Conservation (phyloP, 345 rosid species). For the Carallia brachiata region DNA sequence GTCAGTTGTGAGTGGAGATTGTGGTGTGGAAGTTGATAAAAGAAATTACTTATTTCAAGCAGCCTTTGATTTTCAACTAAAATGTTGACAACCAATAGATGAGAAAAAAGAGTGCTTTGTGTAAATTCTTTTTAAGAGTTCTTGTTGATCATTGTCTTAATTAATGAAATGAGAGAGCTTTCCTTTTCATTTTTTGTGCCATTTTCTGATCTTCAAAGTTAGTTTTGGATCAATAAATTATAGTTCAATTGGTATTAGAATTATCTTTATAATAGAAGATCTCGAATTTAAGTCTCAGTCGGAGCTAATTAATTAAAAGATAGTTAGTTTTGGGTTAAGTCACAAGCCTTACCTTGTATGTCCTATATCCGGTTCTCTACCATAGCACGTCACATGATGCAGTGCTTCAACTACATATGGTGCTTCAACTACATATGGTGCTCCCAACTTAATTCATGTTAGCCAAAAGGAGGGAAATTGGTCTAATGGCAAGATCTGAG, state of each 20-base stretch:
- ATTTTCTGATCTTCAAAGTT: not conserved
- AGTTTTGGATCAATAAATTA: too few relatives aligned
- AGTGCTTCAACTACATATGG: too few relatives aligned
- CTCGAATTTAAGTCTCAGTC: too few relatives aligned
- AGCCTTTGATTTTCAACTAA: not conserved
- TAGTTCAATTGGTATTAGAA: too few relatives aligned
- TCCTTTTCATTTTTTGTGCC: not conserved
- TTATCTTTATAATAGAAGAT: too few relatives aligned
- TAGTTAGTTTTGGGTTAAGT: too few relatives aligned
- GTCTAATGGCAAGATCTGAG: too few relatives aligned
- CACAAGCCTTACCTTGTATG: too few relatives aligned
- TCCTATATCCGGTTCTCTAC: too few relatives aligned
- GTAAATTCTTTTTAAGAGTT: constrained; percentile 30
- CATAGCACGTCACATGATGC: too few relatives aligned
- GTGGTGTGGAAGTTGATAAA: not conserved
- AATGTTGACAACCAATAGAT: constrained; percentile 12
- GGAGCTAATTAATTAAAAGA: too few relatives aligned
- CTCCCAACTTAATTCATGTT: not conserved
- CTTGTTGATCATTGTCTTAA: constrained; percentile 14
- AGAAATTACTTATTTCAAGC: not conserved
- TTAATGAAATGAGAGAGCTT: constrained; percentile 18
- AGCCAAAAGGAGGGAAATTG: too few relatives aligned
- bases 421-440: not conserved
- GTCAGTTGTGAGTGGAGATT: not conserved
- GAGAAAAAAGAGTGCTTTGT: constrained; percentile 24